Evolutionary conservation across 177 flowering plant species (phyloP).

Genomic region (Vitis hybrid): DNA sequence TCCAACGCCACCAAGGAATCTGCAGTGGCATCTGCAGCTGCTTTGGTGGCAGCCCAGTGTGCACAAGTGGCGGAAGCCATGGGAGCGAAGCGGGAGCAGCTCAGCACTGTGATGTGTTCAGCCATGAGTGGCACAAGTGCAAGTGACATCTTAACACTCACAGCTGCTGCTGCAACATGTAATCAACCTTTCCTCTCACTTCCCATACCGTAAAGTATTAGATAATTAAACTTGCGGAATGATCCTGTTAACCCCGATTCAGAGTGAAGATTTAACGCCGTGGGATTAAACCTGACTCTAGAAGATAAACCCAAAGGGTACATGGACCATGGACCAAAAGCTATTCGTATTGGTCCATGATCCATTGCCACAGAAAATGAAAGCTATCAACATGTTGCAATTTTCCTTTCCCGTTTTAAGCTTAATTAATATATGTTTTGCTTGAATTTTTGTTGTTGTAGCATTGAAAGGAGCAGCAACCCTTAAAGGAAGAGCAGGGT

Average conservation of each 20-base stretch:
- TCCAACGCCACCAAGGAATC: constrained; percentile 44
- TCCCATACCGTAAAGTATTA: too few species aligned
- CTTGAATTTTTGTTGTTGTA: constrained; percentile 14
- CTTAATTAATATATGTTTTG: background rate
- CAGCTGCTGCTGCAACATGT: constrained; percentile 96
- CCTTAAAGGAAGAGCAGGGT: constrained; percentile 67
- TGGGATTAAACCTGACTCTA: too few species aligned
- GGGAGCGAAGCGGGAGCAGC: constrained; percentile 84
- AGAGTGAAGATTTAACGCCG: too few species aligned
- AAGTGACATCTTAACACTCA: constrained; percentile 76
- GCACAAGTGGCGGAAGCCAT: constrained; percentile 79
- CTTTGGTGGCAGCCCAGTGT: constrained; percentile 90
- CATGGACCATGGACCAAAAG: too few species aligned
- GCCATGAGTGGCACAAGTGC: constrained; percentile 69
- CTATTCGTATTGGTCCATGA: background rate
- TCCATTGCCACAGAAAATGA: background rate
- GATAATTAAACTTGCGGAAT: too few species aligned
- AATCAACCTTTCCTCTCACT: constrained; percentile 7
- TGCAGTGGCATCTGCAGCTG: constrained; percentile 86
- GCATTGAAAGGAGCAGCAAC: constrained; percentile 88
- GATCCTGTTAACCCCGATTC: too few species aligned
- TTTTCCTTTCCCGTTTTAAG: background rate
- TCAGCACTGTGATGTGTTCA: constrained; percentile 53
- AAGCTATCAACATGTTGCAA: too few species aligned
- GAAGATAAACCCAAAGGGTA: too few species aligned